Evolutionary conservation across 2,329 filamentous ascomycete species (phyloP), one percentile per base, ranked within the genome.

Genomic region (Trichoderma koningiopsis): DNA sequence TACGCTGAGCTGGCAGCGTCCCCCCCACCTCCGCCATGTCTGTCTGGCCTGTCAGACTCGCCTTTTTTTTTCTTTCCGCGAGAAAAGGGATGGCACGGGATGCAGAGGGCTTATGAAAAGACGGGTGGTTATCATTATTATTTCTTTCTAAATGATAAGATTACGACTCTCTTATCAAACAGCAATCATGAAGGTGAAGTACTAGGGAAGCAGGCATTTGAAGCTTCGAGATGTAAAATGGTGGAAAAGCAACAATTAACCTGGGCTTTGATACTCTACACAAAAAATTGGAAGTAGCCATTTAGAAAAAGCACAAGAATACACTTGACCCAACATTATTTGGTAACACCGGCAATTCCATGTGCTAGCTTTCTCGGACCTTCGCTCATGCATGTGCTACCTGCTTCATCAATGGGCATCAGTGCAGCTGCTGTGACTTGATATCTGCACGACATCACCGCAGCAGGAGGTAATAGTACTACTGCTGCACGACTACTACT

Each of bases 1-100:
- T 29, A 58, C 63, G 63, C 63, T 66, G 63, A 66, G 52, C 29
- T 66, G 63, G 63, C 63, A 66, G 35, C 33, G 11, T 35, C 33
- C 33, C 63, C 63, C 62, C 63, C 63, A 66, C 63, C 35, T 58
- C 19, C 27, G 27, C 10, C 22, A 57, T 40, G 10, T 49, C 13
- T 35, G 33, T 40, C 24, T 56, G 49, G 49, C 27, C 29, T 56
- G 27, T 57, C 29, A 57, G 52, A 57, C 19, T 16, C 14, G 19
- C 33, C 13, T 35, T 35, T 22, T n/a, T 55, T 40, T 35, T 35
- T 35, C 16, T 14, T 64, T 31, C 19, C 35, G 52, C 52, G 52
- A 27, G 16, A n/a, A 43, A 19, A 29, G 24, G 55, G 29, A 57
- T 49, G 47, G 47, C 10, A 49, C n/a, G n/a, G 55, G 55, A 57